Evolutionary conservation across 768 basidiomycete species (phyloP), one percentile per base, ranked within the genome.

Genomic region (Mycena rebaudengoi): DNA sequence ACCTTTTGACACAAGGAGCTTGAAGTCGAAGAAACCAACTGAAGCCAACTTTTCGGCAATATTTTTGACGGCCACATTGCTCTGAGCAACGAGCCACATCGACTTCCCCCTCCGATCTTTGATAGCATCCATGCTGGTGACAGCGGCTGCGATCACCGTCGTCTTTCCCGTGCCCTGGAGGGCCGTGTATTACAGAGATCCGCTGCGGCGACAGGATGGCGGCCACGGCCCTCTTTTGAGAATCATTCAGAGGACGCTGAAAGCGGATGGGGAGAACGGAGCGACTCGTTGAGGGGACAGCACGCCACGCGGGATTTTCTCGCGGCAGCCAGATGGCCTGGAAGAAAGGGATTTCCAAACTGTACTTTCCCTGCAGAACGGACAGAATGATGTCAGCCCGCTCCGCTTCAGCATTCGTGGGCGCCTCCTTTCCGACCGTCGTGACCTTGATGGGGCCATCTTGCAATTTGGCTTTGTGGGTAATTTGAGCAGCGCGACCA

Each of bases 21-120:
- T 89, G 78, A 86, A 92, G 7, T 84, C 63, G 1, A n/a, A n/a
- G n/a, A 89, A 81, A 5, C 73, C 76, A 62, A 83, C 76, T 1
- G 79, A 73, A 3, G 78, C 81, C 14, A 92, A 72, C 68, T 90
- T 92, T 69, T 91, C 90, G 16, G 91, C 91, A 67, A 92, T 90
- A 65, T 92, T 92, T 74, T 91, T 92, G 35, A 93, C 90, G 30
- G 91, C 91, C 53, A 92, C 85, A 73, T 93, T 92, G 11, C 89
- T 89, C 64, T 92, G 90, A 4, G 91, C 88, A 53, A 88, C 76
- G 11, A 93, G 80, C 87, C 89, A 93, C 11, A 91, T 75, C 0
- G 84, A 80, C 5, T 58, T 55, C 7, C 32, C 48, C 18, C 67
- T n/a, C n/a, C n/a, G 62, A 41, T 75, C 71, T 0, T 71, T 64